A percentile compares a stretch with the other conserved stretches of the same genome.
Evolutionary conservation across 139 green algal species (phyloP).

Genomic region (Tetradesmus lagerheimii): DNA sequence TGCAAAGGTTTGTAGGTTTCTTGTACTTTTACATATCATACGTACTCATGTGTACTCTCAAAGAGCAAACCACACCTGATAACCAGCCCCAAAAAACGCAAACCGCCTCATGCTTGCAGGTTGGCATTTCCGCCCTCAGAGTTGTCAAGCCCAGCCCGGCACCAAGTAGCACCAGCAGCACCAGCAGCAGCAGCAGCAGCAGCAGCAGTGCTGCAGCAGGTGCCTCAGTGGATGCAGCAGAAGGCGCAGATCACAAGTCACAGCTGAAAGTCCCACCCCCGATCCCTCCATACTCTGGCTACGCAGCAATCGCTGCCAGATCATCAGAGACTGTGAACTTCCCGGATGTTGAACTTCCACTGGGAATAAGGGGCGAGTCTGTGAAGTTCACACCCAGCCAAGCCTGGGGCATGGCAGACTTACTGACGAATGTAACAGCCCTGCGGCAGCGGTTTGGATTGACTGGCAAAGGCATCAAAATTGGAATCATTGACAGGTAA

Average conservation of each 20-base stretch:
- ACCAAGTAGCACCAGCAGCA: not conserved
- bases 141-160: not conserved
- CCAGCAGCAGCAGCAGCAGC: not conserved
- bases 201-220: not conserved
- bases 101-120: not conserved
- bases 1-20: no score
- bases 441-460: constrained; percentile 2
- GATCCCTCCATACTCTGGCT: not conserved
- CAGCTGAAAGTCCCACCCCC: not conserved
- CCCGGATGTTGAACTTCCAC: constrained; percentile 14
- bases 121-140: not conserved
- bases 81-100: no score
- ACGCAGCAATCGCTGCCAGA: not conserved
- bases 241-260: no score
- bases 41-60: no score
- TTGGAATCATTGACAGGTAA: constrained; percentile 26
- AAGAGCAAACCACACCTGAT: no score
- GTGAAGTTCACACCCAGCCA: not conserved
- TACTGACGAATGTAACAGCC: not conserved
- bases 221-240: not conserved
- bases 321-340: not conserved
- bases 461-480: constrained; percentile 22
- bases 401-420: constrained; percentile 3
- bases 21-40: not conserved
- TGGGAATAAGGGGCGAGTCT: not conserved